Conservation (phyloP, 2,329 filamentous ascomycete genomes). For the Ploettnerulaceae sp. region DNA sequence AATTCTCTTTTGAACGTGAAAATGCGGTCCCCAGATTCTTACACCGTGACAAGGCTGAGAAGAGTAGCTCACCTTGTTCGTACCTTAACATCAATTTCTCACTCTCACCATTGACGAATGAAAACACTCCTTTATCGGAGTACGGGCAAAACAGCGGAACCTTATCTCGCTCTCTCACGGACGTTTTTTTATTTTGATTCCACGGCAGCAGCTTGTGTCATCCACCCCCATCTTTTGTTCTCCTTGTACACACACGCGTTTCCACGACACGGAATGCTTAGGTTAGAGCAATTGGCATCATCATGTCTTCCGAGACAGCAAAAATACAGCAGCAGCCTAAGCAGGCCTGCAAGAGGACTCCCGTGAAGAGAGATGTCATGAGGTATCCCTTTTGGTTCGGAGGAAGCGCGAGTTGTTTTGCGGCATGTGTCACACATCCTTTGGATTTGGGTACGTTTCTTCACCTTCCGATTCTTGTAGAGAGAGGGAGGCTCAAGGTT, state of each 20-base stretch:
- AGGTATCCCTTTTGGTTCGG: conserved; percentile 92
- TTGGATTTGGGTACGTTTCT: conserved; percentile 75
- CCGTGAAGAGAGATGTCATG: conserved; percentile 30
- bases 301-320: conserved; percentile 24
- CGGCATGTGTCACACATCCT: conserved; percentile 87
- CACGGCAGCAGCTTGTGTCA: neutral
- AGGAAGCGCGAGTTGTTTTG: conserved; percentile 87
- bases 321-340: conserved; percentile 19
- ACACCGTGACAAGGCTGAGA: no score
- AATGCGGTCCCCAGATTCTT: no score
- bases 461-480: conserved; percentile 7
- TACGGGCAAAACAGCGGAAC: neutral
- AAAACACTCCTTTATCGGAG: neutral
- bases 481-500: neutral
- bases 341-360: conserved; percentile 21
- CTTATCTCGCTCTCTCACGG: neutral
- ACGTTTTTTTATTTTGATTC: conserved; percentile 5
- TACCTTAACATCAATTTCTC: no score
- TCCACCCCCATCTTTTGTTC: conserved; percentile 1
- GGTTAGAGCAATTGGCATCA: conserved; percentile 21
- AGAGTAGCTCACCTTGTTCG: no score
- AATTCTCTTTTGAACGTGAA: no score
- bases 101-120: neutral
- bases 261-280: conserved; percentile 24
- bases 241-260: neutral